Conservation (phyloP, 495 filamentous ascomycete species). For the Talaromyces proteolyticus region DNA sequence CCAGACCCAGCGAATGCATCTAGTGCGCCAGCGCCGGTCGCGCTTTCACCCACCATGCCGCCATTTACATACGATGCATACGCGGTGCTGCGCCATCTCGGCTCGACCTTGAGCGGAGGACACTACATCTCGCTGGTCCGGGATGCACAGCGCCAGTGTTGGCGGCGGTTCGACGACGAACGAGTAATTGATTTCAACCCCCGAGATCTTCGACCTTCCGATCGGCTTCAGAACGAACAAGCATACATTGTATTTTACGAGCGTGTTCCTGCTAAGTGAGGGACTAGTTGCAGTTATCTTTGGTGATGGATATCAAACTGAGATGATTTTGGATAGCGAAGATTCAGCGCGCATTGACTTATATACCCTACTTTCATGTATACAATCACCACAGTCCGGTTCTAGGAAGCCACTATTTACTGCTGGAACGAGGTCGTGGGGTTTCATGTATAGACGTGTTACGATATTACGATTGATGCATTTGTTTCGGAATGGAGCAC, state of each 20-base stretch:
- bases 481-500: background rate
- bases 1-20: conserved; percentile 18
- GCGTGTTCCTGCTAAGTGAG: conserved; percentile 46
- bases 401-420: background rate
- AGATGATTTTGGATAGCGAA: background rate
- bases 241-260: conserved; percentile 67
- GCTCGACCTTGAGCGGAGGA: conserved; percentile 55
- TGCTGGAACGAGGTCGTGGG: background rate
- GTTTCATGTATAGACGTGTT: background rate
- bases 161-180: conserved; percentile 64
- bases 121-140: conserved; percentile 66
- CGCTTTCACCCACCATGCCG: conserved; percentile 47
- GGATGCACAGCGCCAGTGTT: conserved; percentile 53
- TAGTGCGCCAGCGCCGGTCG: conserved; percentile 14
- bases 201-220: conserved; percentile 34
- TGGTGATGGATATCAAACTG: too few relatives aligned
- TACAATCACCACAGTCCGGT: background rate
- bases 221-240: conserved; percentile 53
- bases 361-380: background rate
- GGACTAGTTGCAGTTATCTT: background rate
- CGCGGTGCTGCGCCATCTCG: conserved; percentile 63
- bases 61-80: conserved; percentile 71
- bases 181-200: conserved; percentile 54
- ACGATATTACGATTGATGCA: background rate
- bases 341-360: background rate